These are phyloP conservation scores for Bacidia gigantensis DNA, from an alignment of 495 filamentous ascomycete species.

Conservation along the genomic window DNA sequence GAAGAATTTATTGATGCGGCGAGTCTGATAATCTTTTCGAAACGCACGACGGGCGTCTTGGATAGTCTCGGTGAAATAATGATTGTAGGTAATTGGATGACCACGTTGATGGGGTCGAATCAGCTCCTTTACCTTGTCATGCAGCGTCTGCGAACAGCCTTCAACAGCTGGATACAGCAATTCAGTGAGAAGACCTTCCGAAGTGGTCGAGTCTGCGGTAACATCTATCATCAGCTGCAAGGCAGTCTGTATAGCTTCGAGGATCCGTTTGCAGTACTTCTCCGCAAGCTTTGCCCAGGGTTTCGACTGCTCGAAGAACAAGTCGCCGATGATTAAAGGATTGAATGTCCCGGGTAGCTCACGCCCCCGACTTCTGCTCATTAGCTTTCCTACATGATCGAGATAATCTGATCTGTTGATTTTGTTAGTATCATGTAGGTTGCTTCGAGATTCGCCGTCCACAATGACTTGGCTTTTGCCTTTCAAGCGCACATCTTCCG, in stretches of 20 bases:
- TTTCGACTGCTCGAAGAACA: constrained; percentile 30
- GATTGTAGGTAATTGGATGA: constrained; percentile 20
- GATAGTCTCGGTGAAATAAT: constrained; percentile 19
- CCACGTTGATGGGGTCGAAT: not conserved
- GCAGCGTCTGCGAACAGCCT: constrained; percentile 12
- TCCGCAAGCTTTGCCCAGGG: constrained; percentile 26
- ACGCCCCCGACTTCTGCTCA: constrained; percentile 25
- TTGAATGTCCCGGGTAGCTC: constrained; percentile 36
- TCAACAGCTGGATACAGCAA: constrained; percentile 23
- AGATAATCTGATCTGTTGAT: constrained; percentile 28
- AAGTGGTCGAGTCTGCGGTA: constrained; percentile 22
- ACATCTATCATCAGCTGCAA: constrained; percentile 19
- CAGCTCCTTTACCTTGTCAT: constrained; percentile 17
- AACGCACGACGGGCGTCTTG: constrained; percentile 4
- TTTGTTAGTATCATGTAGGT: not conserved
- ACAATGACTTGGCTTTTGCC: constrained; percentile 29
- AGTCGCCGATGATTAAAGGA: constrained; percentile 31
- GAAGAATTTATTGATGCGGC: not conserved
- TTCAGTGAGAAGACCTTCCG: constrained; percentile 18
- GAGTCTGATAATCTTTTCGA: not conserved
- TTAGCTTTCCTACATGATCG: constrained; percentile 25
- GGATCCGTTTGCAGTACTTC: constrained; percentile 17
- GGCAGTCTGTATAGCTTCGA: constrained; percentile 17
- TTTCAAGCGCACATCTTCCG: constrained; percentile 28
- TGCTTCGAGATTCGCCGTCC: constrained; percentile 5